Conservation (phyloP, 1,139 yeast species). For the Petasospora fabianii region DNA sequence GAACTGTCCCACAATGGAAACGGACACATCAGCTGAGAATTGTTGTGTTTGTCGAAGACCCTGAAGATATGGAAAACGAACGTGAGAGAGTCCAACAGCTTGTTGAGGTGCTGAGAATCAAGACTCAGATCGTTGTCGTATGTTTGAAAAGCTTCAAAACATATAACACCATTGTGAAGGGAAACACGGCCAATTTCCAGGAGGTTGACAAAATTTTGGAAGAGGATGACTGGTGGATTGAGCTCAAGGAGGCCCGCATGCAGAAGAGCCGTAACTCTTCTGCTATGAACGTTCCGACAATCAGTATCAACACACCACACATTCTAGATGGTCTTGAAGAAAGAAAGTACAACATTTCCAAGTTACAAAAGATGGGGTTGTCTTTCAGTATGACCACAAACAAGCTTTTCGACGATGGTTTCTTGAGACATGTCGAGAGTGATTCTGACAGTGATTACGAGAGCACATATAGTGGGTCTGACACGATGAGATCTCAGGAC, state of each 20-base stretch:
- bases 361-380: constrained; percentile 68
- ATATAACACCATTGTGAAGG: constrained; percentile 77
- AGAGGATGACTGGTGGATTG: constrained; percentile 62
- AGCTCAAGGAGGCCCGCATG: constrained; percentile 45
- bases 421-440: constrained; percentile 30
- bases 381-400: constrained; percentile 71
- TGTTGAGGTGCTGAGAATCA: constrained; percentile 74
- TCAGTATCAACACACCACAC: constrained; percentile 21
- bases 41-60: constrained; percentile 82
- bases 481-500: constrained; percentile 10
- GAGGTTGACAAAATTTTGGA: constrained; percentile 34
- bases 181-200: constrained; percentile 37
- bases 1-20: constrained; percentile 93
- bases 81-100: constrained; percentile 53
- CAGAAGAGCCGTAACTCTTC: constrained; percentile 18
- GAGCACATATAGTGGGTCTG: constrained; percentile 19
- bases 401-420: constrained; percentile 36
- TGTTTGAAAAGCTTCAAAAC: constrained; percentile 62
- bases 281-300: constrained; percentile 17
- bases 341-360: constrained; percentile 46
- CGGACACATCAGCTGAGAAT: constrained; percentile 69
- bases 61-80: constrained; percentile 70
- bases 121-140: constrained; percentile 69
- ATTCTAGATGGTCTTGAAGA: constrained; percentile 23
- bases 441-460: constrained; percentile 25